Percentiles rank a stretch among this genome's conserved stretches.
Conservation (phyloP, 345 rosid species). For the Draba incana region DNA sequence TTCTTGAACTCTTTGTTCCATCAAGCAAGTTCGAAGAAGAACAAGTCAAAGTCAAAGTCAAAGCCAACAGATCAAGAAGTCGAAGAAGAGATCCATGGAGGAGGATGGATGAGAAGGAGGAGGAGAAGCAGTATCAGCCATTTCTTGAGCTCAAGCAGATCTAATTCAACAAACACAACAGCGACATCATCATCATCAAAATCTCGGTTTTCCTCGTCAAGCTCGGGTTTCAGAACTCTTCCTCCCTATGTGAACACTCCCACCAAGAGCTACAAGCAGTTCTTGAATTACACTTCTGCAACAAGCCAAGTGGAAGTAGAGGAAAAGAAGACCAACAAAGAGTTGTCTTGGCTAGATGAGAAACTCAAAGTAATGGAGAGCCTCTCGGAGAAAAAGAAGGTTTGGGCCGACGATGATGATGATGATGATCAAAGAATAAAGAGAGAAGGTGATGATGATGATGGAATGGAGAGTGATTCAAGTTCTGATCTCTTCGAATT, state of each 20-base stretch:
- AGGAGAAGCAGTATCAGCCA: slow-evolving; percentile 92
- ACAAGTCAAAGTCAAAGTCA: slow-evolving; percentile 59
- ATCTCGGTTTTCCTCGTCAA: slow-evolving; percentile 62
- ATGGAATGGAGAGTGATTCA: slow-evolving; percentile 85
- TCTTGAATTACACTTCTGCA: slow-evolving; percentile 52
- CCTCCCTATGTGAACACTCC: slow-evolving; percentile 69
- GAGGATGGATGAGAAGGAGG: slow-evolving; percentile 59
- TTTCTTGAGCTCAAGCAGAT: slow-evolving; percentile 64
- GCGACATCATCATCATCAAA: slow-evolving; percentile 46
- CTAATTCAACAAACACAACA: slow-evolving; percentile 40
- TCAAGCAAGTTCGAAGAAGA: slow-evolving; percentile 75
- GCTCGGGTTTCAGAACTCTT: slow-evolving; percentile 78
- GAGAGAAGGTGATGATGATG: slow-evolving; percentile 51
- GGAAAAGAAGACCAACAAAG: slow-evolving; percentile 41
- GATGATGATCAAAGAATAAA: slow-evolving; percentile 32
- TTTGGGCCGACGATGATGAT: slow-evolving; percentile 38
- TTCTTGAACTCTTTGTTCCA: slow-evolving; percentile 88
- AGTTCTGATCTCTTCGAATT: slow-evolving; percentile 96
- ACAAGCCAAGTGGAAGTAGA: slow-evolving; percentile 51
- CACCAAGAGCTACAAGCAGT: slow-evolving; percentile 58
- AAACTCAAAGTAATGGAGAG: slow-evolving; percentile 42
- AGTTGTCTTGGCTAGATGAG: slow-evolving; percentile 47
- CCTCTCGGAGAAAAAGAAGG: slow-evolving; percentile 42
- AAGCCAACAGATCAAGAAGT: slow-evolving; percentile 41
- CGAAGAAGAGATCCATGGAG: slow-evolving; percentile 51